Evolutionary conservation across 495 filamentous ascomycete species (phyloP), one percentile per base, ranked within the genome.

Genomic region (Neurospora tetraspora): DNA sequence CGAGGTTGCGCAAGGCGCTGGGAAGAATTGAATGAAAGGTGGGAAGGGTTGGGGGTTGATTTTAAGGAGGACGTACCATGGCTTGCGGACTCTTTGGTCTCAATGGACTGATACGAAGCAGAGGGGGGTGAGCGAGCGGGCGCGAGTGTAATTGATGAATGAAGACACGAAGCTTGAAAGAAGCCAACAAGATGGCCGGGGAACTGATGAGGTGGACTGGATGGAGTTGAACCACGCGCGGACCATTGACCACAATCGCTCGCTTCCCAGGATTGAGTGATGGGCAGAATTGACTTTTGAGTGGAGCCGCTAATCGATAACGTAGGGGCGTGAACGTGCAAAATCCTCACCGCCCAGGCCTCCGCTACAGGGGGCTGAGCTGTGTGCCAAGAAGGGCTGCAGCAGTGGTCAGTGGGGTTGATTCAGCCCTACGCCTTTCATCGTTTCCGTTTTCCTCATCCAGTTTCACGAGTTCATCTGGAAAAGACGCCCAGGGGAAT

Each of bases 231-330:
- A 65, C 14, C 14, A 65, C 20, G 43, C 18, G n/a, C 47, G 23
- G 23, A 61, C 53, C 53, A 61, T 31, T 61, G 53, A 65, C 53
- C 27, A 34, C 53, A 36, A 31, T 59, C 27, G 27, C 27, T 34
- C n/a, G n/a, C n/a, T 18, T 14, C 27, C 47, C 53, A 65, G 53
- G 53, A 65, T 65, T 34, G 53, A 34, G 53, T 65, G 53, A 65
- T 65, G 53, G 53, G 53, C 53, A 65, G 53, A 65, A 65, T 65
- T 9, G 73, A 78, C 77, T 80, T 80, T 79, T 80, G 77, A 80
- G 78, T 73, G 78, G 78, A 70, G 76, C 75, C 11, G 65, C 11
- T n/a, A 43, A 42, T 47, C 31, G 45, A 5, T 39, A 45, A 65
- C 1, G 53, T 14, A 16, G 12, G 53, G 53, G 14, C 14, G 27